Evolutionary conservation across 2,329 filamentous ascomycete genomes (phyloP).

Genomic region (Hypomyces perniciosus): DNA sequence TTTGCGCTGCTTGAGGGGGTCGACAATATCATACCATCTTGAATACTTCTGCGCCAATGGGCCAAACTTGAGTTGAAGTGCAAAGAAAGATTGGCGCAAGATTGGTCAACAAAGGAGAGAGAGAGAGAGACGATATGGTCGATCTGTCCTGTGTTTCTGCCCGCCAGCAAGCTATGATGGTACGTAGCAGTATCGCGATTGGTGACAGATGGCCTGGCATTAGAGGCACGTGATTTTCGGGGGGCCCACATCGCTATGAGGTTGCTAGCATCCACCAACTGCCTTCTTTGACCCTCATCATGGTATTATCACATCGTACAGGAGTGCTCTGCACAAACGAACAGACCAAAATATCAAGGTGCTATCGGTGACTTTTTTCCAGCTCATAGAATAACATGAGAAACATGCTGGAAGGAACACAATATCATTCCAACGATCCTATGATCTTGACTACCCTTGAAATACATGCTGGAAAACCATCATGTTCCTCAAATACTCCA

Average conservation of each 20-base stretch:
- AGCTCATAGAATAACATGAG: too few species aligned
- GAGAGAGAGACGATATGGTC: background rate
- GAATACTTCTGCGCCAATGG: background rate
- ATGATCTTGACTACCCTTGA: too few species aligned
- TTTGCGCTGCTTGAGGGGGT: slow-evolving; percentile 4
- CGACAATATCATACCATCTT: slow-evolving; percentile 14
- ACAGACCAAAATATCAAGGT: too few species aligned
- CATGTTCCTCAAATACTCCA: too few species aligned
- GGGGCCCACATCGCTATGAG: background rate
- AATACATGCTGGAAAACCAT: too few species aligned
- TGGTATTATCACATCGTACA: too few species aligned
- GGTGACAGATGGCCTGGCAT: slow-evolving; percentile 12
- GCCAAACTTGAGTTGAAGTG: background rate
- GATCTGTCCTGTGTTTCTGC: background rate
- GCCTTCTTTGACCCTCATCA: background rate
- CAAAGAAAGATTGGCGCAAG: background rate
- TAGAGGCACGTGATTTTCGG: slow-evolving; percentile 10
- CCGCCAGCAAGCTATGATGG: background rate
- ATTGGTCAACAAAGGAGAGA: background rate
- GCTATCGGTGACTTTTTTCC: too few species aligned
- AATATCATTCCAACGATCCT: too few species aligned
- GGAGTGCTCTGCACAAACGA: too few species aligned
- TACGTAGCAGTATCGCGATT: background rate
- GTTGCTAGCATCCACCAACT: background rate
- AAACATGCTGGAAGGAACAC: too few species aligned